Evolutionary conservation across 2,329 filamentous ascomycete species (phyloP).

Genomic region (Fusarium sambucinum): DNA sequence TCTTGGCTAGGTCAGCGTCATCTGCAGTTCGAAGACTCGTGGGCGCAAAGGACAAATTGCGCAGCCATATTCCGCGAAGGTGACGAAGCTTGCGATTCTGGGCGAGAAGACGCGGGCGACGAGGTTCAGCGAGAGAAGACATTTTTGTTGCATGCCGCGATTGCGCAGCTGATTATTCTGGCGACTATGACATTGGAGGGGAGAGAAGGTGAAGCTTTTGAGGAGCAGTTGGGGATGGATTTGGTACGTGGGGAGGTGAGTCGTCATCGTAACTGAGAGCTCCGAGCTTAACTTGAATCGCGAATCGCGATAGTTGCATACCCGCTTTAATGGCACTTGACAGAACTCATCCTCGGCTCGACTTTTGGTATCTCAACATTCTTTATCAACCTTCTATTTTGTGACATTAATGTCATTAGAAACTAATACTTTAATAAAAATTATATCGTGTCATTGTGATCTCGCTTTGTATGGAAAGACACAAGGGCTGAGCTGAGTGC

Average conservation of each 20-base stretch:
- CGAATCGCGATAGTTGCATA: slow-evolving; percentile 48
- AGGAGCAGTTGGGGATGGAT: not conserved
- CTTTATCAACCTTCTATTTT: too few relatives aligned
- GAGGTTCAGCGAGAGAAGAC: slow-evolving; percentile 55
- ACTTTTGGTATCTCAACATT: too few relatives aligned
- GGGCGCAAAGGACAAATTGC: slow-evolving; percentile 81
- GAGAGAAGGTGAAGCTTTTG: slow-evolving; percentile 6
- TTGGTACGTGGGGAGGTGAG: slow-evolving; percentile 14
- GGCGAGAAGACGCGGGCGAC: slow-evolving; percentile 66
- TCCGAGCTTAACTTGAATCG: slow-evolving; percentile 40
- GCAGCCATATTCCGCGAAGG: slow-evolving; percentile 85
- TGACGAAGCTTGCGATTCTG: slow-evolving; percentile 92
- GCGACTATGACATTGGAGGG: slow-evolving; percentile 39
- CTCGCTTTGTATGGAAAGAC: too few relatives aligned
- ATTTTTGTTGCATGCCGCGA: slow-evolving; percentile 46
- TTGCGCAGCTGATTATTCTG: slow-evolving; percentile 24
- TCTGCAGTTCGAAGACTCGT: slow-evolving; percentile 77
- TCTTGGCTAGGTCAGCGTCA: slow-evolving; percentile 79
- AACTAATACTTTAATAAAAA: too few relatives aligned
- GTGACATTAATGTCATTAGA: too few relatives aligned
- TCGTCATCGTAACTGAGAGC: slow-evolving; percentile 40
- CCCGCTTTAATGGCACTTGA: slow-evolving; percentile 38
- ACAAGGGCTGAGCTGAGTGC: not conserved
- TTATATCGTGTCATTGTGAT: too few relatives aligned
- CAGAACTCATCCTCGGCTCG: not conserved